These are phyloP conservation scores for Penicillium freii DNA, from an alignment of 2,329 filamentous ascomycete genomes.

Conservation along the genomic window DNA sequence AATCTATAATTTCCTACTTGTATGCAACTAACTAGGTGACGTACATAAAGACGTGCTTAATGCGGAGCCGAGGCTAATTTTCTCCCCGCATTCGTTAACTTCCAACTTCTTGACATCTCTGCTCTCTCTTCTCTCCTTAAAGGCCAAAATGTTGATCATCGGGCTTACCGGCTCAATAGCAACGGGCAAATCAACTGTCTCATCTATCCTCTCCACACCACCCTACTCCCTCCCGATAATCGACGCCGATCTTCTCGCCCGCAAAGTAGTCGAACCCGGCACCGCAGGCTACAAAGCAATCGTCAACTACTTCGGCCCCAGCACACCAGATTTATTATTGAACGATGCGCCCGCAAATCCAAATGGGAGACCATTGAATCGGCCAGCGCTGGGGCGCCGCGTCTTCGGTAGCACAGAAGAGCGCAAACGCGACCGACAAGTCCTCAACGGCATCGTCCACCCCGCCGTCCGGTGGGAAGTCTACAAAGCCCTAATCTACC, in stretches of 20 bases:
- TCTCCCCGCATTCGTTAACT: slow-evolving; percentile 24
- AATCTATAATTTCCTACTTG: neutral
- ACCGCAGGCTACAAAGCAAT: slow-evolving; percentile 81
- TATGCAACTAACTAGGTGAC: neutral
- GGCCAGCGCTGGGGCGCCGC: slow-evolving; percentile 76
- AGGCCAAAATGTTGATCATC: slow-evolving; percentile 75
- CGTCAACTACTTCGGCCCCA: slow-evolving; percentile 73
- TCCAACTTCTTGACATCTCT: neutral
- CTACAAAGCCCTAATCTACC: slow-evolving; percentile 68
- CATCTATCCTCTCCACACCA: slow-evolving; percentile 70
- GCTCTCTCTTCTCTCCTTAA: neutral
- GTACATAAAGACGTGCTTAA: neutral
- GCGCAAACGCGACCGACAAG: slow-evolving; percentile 66
- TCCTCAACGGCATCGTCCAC: slow-evolving; percentile 88
- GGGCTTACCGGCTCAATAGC: slow-evolving; percentile 96
- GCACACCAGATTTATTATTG: slow-evolving; percentile 81
- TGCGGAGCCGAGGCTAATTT: slow-evolving; percentile 23
- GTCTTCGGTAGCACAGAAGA: slow-evolving; percentile 81
- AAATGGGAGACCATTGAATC: slow-evolving; percentile 67
- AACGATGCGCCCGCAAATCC: slow-evolving; percentile 42
- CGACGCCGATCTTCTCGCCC: slow-evolving; percentile 89
- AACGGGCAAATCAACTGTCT: slow-evolving; percentile 96
- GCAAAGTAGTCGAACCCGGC: slow-evolving; percentile 90
- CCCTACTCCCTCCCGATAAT: slow-evolving; percentile 88
- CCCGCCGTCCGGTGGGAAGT: slow-evolving; percentile 83